Evolutionary conservation across 2,329 filamentous ascomycete species (phyloP).

Genomic region (Trichoderma atrobrunneum): DNA sequence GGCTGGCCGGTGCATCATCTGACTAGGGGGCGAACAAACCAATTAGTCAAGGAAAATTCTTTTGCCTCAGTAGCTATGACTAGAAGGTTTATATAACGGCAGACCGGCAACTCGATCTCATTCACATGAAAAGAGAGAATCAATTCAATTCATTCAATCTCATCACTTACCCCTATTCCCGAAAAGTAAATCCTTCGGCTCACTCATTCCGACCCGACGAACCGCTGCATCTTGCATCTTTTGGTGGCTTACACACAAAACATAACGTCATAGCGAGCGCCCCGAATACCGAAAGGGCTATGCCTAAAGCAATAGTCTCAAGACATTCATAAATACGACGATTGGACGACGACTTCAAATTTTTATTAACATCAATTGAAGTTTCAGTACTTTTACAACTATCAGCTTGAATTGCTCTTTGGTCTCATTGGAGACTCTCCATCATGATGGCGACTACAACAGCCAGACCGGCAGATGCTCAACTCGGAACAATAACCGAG

Average conservation of each 20-base stretch:
- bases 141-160: background rate
- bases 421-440: background rate
- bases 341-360: background rate
- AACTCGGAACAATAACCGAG: background rate
- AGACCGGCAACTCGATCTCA: background rate
- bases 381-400: background rate
- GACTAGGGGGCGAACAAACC: background rate
- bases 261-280: background rate
- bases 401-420: background rate
- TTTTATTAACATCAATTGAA: background rate
- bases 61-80: background rate
- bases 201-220: background rate
- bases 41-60: background rate
- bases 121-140: background rate
- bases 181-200: background rate
- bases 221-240: background rate
- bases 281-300: background rate
- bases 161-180: background rate
- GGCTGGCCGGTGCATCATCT: background rate
- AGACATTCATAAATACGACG: background rate
- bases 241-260: background rate
- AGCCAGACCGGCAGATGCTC: background rate
- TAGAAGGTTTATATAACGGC: background rate
- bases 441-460: constrained; percentile 7
- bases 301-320: background rate